Evolutionary conservation across 148 eudicot species (phyloP).

Genomic region (Tetragonia tetragonoides): DNA sequence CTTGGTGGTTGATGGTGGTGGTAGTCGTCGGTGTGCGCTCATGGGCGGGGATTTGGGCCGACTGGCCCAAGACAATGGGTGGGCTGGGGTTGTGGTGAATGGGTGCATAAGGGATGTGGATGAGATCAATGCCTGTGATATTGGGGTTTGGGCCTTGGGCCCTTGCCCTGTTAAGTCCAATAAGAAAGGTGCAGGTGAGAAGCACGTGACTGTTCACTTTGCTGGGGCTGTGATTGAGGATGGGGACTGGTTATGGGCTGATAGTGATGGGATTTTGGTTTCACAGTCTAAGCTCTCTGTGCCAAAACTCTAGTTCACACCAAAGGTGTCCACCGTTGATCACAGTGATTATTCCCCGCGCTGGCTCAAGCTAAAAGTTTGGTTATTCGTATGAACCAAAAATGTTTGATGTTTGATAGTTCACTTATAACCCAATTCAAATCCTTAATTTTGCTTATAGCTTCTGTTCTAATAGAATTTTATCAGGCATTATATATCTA

Average conservation of each 20-base stretch:
- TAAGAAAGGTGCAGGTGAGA: conserved; percentile 67
- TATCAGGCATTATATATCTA: too few species aligned
- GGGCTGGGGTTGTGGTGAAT: conserved; percentile 74
- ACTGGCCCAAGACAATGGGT: conserved; percentile 68
- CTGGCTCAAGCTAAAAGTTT: not conserved
- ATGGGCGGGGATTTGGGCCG: conserved; percentile 72
- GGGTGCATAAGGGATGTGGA: conserved; percentile 82
- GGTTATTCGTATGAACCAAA: too few species aligned
- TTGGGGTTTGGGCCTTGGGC: conserved; percentile 75
- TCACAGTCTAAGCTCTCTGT: conserved; percentile 48
- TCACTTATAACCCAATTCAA: too few species aligned
- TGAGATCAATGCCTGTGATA: conserved; percentile 77
- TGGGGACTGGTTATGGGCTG: conserved; percentile 87
- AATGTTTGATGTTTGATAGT: too few species aligned
- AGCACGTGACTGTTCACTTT: conserved; percentile 43
- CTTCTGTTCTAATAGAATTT: too few species aligned
- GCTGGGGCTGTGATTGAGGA: conserved; percentile 58
- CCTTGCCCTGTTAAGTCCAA: conserved; percentile 69
- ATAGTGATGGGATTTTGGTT: conserved; percentile 71
- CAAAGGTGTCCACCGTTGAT: too few species aligned
- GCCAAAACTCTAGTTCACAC: too few species aligned
- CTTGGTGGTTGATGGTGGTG: conserved; percentile 75
- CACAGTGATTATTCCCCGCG: too few species aligned
- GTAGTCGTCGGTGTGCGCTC: conserved; percentile 65
- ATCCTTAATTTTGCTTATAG: too few species aligned